Base-by-base conservation (phyloP, 176 grass and related monocot genomes). In the Poa annua region DNA sequence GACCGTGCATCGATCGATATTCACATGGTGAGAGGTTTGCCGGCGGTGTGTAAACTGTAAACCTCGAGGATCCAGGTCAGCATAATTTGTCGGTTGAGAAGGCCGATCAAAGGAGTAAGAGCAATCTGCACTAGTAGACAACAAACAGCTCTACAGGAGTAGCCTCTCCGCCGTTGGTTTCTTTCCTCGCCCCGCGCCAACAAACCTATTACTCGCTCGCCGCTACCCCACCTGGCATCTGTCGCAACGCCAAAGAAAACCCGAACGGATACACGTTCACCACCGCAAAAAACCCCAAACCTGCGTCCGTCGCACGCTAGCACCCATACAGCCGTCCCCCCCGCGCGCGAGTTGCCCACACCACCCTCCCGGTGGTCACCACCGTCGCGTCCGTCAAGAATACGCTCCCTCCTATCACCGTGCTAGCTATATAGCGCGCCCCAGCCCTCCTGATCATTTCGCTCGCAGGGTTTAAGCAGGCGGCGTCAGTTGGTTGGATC, bases 341-440 rank as follows among this genome's bases (percentile, higher is more conserved):
- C 11, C 11, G 1, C 47, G 8, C 79, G 48, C 65, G 50, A 57
- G 16, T n/a, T 20, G 57, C 24, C 50, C 52, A n/a, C 22, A 2
- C 38, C 70, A 11, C 70, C 68, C 69, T 26, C 41, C 70, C 44
- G 7, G 14, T 48, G 69, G 69, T 47, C 44, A 45, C 44, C 53
- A 42, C 75, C 36, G 81, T 76, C 36, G 36, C 36, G 36, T 38
- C 39, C 39, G 39, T 41, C 81, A 59, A 32, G 76, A 10, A 72
- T 50, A 38, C 77, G 25, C 81, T 9, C 57, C 55, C 44, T 50
- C 44, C 6, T 72, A 69, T 21, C 44, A 1, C 16, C 48, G 49
- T 20, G 77, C 71, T 89, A 81, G 42, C 42, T 89, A 89, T 81
- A 89, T 85, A 85, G 77, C 33, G 45, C 64, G 12, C 60, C 61